Evolutionary conservation across 306 rosid genomes (phyloP).

Genomic region (Pyrus communis): DNA sequence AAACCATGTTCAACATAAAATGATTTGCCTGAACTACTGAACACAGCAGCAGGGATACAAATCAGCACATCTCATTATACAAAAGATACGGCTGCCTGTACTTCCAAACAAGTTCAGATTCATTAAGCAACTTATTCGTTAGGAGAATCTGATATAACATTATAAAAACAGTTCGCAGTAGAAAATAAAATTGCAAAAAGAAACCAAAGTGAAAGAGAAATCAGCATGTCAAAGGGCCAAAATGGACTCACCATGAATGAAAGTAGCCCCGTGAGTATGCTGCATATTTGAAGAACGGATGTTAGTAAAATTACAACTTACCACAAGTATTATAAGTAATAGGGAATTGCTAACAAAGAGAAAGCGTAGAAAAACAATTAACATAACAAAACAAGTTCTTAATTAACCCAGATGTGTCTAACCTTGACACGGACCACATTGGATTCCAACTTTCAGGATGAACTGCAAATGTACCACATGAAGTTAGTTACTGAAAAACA

Average conservation of each 20-base stretch:
- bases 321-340: slow-evolving; percentile 9
- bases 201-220: background rate
- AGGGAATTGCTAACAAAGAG: slow-evolving; percentile 7
- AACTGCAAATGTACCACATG: slow-evolving; percentile 42
- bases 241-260: slow-evolving; percentile 81
- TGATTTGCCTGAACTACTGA: background rate
- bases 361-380: background rate
- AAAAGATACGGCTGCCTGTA: background rate
- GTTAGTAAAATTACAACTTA: slow-evolving; percentile 27
- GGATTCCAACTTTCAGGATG: slow-evolving; percentile 99
- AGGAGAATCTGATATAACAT: background rate
- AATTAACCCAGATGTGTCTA: slow-evolving; percentile 15
- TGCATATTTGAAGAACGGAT: slow-evolving; percentile 39
- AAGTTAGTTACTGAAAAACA: slow-evolving; percentile 5
- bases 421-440: slow-evolving; percentile 99
- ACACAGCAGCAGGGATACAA: background rate
- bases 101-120: background rate
- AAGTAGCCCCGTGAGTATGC: slow-evolving; percentile 97
- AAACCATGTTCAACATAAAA: background rate
- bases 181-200: background rate
- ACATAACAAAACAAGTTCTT: background rate
- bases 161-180: too few relatives aligned
- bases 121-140: background rate
- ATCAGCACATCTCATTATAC: background rate
- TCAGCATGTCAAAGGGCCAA: slow-evolving; percentile 16